Percentiles rank a stretch among this genome's conserved stretches.
Conservation (phyloP, 495 filamentous ascomycete species). For the Tuber melanosporum region DNA sequence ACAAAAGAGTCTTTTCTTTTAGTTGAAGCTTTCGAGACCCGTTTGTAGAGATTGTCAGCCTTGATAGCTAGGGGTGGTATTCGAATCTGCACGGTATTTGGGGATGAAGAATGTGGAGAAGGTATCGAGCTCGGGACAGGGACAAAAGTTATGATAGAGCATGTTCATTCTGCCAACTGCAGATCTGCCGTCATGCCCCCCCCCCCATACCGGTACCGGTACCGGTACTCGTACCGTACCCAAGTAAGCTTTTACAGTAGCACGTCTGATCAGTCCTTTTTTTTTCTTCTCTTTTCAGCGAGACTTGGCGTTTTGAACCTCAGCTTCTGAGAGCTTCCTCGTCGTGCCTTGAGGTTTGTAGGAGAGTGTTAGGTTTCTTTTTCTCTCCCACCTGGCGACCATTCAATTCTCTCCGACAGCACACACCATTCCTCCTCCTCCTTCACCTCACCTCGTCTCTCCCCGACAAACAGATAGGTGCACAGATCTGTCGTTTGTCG, state of each 20-base stretch:
- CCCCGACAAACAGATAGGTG: not conserved
- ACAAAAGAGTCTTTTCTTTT: not conserved
- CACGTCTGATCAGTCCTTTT: not conserved
- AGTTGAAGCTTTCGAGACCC: not conserved
- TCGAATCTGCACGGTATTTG: not conserved
- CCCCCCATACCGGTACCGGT: not conserved
- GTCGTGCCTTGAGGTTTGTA: not conserved
- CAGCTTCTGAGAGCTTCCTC: slow-evolving; percentile 14
- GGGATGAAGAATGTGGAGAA: not conserved
- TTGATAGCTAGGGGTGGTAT: not conserved
- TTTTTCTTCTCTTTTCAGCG: not conserved
- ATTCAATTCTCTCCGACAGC: not conserved
- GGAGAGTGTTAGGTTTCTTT: not conserved
- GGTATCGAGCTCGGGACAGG: not conserved
- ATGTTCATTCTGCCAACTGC: not conserved
- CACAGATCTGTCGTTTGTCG: not conserved
- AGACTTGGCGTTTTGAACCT: slow-evolving; percentile 18
- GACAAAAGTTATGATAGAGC: not conserved
- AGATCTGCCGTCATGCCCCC: not conserved
- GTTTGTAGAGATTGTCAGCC: not conserved
- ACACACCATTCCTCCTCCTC: slow-evolving; percentile 1
- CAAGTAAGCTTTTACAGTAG: slow-evolving; percentile 15
- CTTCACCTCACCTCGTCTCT: not conserved
- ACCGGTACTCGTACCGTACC: not conserved
- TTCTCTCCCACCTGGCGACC: slow-evolving; percentile 5